Evolutionary conservation across 345 rosid species (phyloP).

Genomic region (Lepidium aucheri): DNA sequence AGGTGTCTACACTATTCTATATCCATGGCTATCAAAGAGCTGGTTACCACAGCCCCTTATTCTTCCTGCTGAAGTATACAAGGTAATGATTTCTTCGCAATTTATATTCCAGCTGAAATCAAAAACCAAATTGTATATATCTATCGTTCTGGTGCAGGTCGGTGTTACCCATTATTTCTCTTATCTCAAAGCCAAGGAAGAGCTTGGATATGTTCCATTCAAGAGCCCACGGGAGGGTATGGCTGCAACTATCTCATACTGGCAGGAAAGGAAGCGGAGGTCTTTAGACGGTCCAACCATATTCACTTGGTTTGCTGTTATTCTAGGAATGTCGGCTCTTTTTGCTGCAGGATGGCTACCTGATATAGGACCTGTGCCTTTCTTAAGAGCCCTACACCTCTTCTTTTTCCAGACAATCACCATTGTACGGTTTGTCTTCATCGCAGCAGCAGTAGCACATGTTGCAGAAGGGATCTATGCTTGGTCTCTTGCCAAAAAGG

Average conservation of each 20-base stretch:
- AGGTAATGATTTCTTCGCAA: conserved; percentile 41
- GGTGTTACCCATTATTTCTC: conserved; percentile 94
- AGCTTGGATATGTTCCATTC: conserved; percentile 84
- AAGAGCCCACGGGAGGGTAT: conserved; percentile 74
- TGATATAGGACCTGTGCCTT: conserved; percentile 52
- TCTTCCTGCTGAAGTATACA: conserved; percentile 90
- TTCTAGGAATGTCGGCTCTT: conserved; percentile 42
- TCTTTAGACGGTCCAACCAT: conserved; percentile 62
- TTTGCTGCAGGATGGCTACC: conserved; percentile 62
- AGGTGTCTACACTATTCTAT: conserved; percentile 50
- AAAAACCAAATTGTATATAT: conserved; percentile 4
- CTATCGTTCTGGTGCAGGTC: conserved; percentile 39
- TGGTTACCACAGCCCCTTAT: conserved; percentile 89
- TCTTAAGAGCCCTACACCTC: conserved; percentile 43
- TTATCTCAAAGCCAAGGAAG: conserved; percentile 73
- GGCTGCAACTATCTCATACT: conserved; percentile 77
- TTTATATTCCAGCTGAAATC: neutral
- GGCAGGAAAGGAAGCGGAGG: conserved; percentile 64
- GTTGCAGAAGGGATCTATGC: conserved; percentile 54
- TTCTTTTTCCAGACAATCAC: conserved; percentile 48
- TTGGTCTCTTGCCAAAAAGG: conserved; percentile 51
- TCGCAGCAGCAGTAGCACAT: conserved; percentile 33
- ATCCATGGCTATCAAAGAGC: conserved; percentile 69
- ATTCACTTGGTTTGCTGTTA: conserved; percentile 42
- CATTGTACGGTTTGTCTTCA: conserved; percentile 34